phyloP scores from a whole-genome alignment of 192 early-diverging fungal species.

The Phlyctochytrium planicorne region DNA sequence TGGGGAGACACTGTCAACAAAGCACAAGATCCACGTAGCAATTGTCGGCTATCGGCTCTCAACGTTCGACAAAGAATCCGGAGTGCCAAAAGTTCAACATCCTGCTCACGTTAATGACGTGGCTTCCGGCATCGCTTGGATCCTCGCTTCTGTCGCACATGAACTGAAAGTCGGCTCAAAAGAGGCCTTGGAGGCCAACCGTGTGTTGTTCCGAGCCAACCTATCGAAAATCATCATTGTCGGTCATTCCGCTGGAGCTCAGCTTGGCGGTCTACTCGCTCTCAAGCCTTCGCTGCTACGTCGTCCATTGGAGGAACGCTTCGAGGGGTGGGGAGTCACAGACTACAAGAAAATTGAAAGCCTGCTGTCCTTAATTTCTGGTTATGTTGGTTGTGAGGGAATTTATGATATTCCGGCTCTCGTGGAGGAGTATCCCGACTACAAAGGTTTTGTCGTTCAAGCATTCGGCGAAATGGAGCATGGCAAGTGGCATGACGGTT shows the following conservation, averaged over 20 bases:
- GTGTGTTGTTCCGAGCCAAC: too few relatives aligned
- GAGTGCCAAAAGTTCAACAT: conserved; percentile 31
- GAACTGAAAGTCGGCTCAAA: not conserved
- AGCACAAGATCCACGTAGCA: conserved; percentile 57
- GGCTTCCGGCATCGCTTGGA: conserved; percentile 51
- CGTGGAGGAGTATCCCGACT: conserved; percentile 60
- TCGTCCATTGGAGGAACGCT: not conserved
- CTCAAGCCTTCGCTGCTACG: conserved; percentile 43
- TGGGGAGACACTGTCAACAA: conserved; percentile 46
- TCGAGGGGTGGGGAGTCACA: not conserved
- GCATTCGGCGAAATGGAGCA: conserved; percentile 54
- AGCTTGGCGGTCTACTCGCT: conserved; percentile 61
- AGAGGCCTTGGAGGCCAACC: not conserved
- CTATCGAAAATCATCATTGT: conserved; percentile 48
- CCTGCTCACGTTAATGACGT: conserved; percentile 73
- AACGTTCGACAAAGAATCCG: not conserved
- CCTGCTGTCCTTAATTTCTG: conserved; percentile 42
- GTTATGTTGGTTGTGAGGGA: conserved; percentile 76
- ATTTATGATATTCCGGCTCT: conserved; percentile 79
- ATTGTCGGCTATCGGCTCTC: conserved; percentile 73
- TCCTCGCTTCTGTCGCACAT: conserved; percentile 14
- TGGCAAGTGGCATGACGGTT: not conserved
- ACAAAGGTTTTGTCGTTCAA: conserved; percentile 68
- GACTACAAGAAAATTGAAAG: too few relatives aligned
- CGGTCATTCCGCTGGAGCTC: conserved; percentile 81